Base-by-base conservation (phyloP, 495 filamentous ascomycete species). In the Talaromyces thailandensis region DNA sequence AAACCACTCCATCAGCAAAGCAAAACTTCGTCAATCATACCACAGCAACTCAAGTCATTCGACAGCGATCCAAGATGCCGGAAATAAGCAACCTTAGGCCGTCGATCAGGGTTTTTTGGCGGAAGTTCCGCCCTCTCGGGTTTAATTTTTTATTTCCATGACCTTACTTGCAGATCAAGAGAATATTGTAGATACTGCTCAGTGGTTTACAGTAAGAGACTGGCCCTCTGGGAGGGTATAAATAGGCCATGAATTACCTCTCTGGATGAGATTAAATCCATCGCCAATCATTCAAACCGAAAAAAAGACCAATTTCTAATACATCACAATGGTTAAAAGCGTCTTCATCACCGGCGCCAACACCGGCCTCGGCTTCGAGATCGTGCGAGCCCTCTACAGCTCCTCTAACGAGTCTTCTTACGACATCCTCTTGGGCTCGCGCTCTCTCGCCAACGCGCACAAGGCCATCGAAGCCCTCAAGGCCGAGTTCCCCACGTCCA, bases 311-410 rank as follows among this genome's bases (percentile, higher is more conserved):
- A 16, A 4, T 40, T 16, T 40, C 35, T 0, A 14, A 35, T 11
- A 16, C 35, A 16, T 40, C 8, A 40, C 57, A 37, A 64, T 61
- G 48, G 7, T 28, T 12, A 66, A 14, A 52, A 63, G 65, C 40
- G 61, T 75, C 50, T 59, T 71, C 11, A 64, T 73, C 43, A 72
- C 69, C 62, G 63, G 70, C 31, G 70, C 72, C 32, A 83, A 83
- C 66, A 78, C 76, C 6, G 81, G 82, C 18, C 70, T 84, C 43
- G 81, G 82, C 7, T 74, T 74, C 32, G 73, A 83, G 62, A 77
- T 71, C 5, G 70, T 81, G 60, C 77, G 71, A 60, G 76, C 81
- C 6, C 70, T 84, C 1, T 72, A 65, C 63, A 61, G 68, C 35
- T 40, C 35, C 26, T 76, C 78, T 8, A 37, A 62, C 11, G 66